Conservation (phyloP, 2,329 filamentous ascomycete genomes). For the Cladosporium sp. region DNA sequence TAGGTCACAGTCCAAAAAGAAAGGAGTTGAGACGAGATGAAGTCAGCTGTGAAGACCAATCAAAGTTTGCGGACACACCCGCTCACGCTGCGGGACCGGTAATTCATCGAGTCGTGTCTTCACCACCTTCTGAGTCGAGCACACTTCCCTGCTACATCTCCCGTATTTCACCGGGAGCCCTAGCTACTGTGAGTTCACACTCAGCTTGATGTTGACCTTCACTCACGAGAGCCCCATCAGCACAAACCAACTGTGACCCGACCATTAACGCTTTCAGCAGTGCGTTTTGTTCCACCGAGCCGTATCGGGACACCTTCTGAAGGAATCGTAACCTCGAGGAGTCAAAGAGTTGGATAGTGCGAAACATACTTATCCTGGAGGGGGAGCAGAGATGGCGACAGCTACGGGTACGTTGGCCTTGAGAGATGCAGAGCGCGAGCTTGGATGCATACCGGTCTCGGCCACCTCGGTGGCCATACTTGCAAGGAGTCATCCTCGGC, state of each 20-base stretch:
- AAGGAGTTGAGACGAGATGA: background rate
- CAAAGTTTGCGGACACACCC: constrained; percentile 1
- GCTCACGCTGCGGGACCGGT: background rate
- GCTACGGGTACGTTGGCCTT: constrained; percentile 16
- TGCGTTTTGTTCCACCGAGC: constrained; percentile 5
- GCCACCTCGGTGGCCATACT: background rate
- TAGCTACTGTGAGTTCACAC: background rate
- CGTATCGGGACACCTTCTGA: constrained; percentile 3
- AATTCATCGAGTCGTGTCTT: constrained; percentile 9
- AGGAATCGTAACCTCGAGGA: background rate
- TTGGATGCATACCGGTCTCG: background rate
- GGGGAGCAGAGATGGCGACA: constrained; percentile 19
- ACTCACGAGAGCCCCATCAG: too few relatives aligned
- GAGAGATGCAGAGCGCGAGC: background rate
- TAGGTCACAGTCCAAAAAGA: too few relatives aligned
- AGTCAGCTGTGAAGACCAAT: constrained; percentile 8
- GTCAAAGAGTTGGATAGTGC: constrained; percentile 7
- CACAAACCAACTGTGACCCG: too few relatives aligned
- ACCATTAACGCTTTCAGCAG: constrained; percentile 4
- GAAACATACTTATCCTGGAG: background rate
- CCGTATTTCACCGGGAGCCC: background rate
- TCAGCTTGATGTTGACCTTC: too few relatives aligned
- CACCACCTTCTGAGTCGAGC: constrained; percentile 8
- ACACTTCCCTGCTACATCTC: constrained; percentile 2
- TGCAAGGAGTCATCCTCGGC: background rate